These are phyloP conservation scores for Pogostemon cablin DNA, from an alignment of 257 asterid species.

Conservation along the genomic window DNA sequence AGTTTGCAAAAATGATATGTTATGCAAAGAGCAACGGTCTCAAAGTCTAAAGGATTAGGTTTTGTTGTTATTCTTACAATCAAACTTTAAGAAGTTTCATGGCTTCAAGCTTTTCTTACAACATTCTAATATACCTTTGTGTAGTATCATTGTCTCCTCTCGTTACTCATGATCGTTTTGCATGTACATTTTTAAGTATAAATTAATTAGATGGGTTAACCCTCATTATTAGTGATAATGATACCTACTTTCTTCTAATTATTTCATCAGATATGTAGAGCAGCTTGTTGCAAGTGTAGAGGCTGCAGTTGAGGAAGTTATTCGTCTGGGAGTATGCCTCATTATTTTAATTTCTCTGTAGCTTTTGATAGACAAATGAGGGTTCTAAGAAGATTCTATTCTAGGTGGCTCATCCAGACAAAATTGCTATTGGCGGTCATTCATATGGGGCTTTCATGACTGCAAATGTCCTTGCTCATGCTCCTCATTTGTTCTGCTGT, in stretches of 20 bases:
- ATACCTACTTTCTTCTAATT: not conserved
- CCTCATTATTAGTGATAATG: not conserved
- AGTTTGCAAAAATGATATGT: conserved; percentile 1
- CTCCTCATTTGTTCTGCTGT: conserved; percentile 94
- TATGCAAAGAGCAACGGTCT: not conserved
- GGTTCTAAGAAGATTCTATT: conserved; percentile 29
- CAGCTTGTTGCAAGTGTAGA: conserved; percentile 98
- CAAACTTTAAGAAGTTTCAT: not conserved
- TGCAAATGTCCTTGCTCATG: conserved; percentile 96
- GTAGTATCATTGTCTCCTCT: not conserved
- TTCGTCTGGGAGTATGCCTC: conserved; percentile 85
- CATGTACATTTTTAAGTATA: not conserved
- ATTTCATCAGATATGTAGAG: conserved; percentile 71
- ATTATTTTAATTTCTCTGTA: conserved; percentile 14
- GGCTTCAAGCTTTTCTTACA: conserved; percentile 2
- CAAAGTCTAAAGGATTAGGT: conserved; percentile 2
- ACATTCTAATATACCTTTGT: not conserved
- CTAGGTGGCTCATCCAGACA: conserved; percentile 94
- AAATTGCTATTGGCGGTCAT: conserved; percentile 96
- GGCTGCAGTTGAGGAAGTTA: conserved; percentile 96
- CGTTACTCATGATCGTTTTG: not conserved
- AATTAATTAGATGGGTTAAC: not conserved
- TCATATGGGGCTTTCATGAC: conserved; percentile 99
- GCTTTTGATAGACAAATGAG: conserved; percentile 14
- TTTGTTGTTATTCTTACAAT: not conserved